These are phyloP conservation scores for Ogataea angusta DNA, from an alignment of 805 yeast genomes.

Conservation along the genomic window DNA sequence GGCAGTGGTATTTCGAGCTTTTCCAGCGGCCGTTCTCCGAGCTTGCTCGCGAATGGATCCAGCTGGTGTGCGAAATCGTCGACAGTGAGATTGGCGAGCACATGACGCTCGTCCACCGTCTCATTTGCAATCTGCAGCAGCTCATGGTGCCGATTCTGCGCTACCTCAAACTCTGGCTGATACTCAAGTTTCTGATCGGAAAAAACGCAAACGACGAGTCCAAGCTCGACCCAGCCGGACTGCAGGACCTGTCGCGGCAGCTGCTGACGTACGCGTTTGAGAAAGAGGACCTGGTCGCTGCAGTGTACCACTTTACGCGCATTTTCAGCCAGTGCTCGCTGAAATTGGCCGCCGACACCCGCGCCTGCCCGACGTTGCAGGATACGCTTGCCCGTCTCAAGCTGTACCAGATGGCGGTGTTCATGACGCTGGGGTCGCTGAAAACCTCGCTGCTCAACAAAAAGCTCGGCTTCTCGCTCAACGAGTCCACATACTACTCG, in stretches of 20 bases:
- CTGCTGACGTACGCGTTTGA: conserved; percentile 2
- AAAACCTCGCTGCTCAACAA: conserved; percentile 5
- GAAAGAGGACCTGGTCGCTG: conserved; percentile 3
- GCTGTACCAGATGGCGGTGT: conserved; percentile 20
- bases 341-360: conserved; percentile 1
- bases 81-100: conserved; percentile 4
- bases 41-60: conserved; percentile 3
- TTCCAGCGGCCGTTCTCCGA: neutral
- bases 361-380: conserved; percentile 3
- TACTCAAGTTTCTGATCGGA: conserved; percentile 12
- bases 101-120: conserved; percentile 13
- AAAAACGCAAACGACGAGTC: conserved; percentile 16
- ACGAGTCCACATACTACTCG: conserved; percentile 2
- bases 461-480: neutral
- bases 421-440: conserved; percentile 12
- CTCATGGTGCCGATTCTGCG: conserved; percentile 14
- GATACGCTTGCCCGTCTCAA: conserved; percentile 16
- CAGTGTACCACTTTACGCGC: conserved; percentile 12
- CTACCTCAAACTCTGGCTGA: conserved; percentile 16
- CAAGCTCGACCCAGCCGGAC: neutral
- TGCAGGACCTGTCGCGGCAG: neutral
- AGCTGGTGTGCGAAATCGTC: conserved; percentile 1
- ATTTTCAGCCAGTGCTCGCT: conserved; percentile 10
- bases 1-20: conserved; percentile 8
- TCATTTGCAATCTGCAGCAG: conserved; percentile 13